Evolutionary conservation across 2,329 filamentous ascomycete genomes (phyloP).

Genomic region (Drechslerella stenobrocha): DNA sequence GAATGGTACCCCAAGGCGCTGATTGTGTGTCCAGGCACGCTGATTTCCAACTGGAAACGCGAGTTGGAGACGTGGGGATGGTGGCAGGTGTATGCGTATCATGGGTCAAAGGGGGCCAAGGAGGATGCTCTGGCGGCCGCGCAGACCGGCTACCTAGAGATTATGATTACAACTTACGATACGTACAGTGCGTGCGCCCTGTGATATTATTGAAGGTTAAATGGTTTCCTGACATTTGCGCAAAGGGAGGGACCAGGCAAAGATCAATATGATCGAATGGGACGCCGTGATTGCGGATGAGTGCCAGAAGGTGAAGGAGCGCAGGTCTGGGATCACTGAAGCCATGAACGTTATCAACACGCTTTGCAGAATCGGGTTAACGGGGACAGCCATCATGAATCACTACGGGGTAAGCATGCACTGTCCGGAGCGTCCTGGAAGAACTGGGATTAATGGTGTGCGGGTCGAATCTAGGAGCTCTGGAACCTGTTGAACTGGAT

Average conservation of each 20-base stretch:
- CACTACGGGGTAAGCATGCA: conserved; percentile 67
- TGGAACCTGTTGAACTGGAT: conserved; percentile 98
- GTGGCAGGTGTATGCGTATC: conserved; percentile 86
- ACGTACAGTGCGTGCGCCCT: conserved; percentile 66
- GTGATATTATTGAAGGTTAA: not conserved
- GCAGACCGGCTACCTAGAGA: conserved; percentile 74
- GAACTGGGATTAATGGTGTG: not conserved
- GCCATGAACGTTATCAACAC: conserved; percentile 90
- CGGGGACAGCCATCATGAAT: conserved; percentile 95
- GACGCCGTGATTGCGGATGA: conserved; percentile 94
- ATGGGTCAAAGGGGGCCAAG: conserved; percentile 67
- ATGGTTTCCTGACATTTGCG: not conserved
- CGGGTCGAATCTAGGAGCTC: conserved; percentile 77
- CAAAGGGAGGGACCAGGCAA: conserved; percentile 61
- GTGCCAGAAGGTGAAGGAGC: conserved; percentile 85
- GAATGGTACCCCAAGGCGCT: conserved; percentile 82
- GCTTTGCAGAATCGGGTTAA: conserved; percentile 87
- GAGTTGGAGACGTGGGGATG: conserved; percentile 90
- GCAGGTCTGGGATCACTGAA: conserved; percentile 73
- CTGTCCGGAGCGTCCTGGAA: not conserved
- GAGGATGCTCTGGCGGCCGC: conserved; percentile 73
- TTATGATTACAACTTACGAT: conserved; percentile 91
- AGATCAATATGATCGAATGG: conserved; percentile 84
- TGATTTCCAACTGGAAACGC: conserved; percentile 88
- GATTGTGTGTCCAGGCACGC: conserved; percentile 82